Conservation (phyloP, 305 asterid genomes). For the Andrographis paniculata region DNA sequence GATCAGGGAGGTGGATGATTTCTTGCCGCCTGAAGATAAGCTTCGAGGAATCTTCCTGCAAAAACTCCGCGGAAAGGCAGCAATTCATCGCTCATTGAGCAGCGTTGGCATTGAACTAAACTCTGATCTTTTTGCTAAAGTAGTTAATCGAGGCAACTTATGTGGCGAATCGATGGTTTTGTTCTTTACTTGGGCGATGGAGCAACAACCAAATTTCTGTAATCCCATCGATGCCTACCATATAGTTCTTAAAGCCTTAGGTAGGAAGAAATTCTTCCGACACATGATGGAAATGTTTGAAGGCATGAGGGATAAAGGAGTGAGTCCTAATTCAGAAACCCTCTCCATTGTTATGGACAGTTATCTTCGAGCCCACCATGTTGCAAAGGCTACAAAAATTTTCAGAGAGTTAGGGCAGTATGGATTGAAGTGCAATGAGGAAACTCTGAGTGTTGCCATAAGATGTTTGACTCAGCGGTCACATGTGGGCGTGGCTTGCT, state of each 20-base stretch:
- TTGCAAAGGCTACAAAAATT: conserved; percentile 47
- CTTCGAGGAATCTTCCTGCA: conserved; percentile 75
- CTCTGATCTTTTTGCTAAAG: conserved; percentile 43
- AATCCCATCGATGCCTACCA: conserved; percentile 24
- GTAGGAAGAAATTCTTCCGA: conserved; percentile 60
- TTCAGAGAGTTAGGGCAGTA: conserved; percentile 45
- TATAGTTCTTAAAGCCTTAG: conserved; percentile 55
- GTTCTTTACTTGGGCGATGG: conserved; percentile 69
- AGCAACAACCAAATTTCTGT: conserved; percentile 36
- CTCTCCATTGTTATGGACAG: conserved; percentile 57
- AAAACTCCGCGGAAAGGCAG: conserved; percentile 38
- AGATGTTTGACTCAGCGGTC: conserved; percentile 47
- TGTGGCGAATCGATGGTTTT: conserved; percentile 47
- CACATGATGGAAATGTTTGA: conserved; percentile 50
- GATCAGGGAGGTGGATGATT: conserved; percentile 33
- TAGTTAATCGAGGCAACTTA: conserved; percentile 53
- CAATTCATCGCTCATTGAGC: conserved; percentile 35
- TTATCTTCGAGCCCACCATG: conserved; percentile 47
- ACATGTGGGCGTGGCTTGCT: conserved; percentile 50
- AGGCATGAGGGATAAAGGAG: conserved; percentile 38
- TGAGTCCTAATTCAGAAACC: conserved; percentile 41
- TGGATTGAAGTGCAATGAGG: conserved; percentile 38
- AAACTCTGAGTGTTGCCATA: conserved; percentile 42
- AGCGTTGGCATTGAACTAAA: conserved; percentile 42
- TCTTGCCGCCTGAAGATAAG: conserved; percentile 65